A percentile compares a stretch with the other conserved stretches of the same genome.
phyloP scores from a whole-genome alignment of 2,329 filamentous ascomycete species.

The Fusarium mundagurra region DNA sequence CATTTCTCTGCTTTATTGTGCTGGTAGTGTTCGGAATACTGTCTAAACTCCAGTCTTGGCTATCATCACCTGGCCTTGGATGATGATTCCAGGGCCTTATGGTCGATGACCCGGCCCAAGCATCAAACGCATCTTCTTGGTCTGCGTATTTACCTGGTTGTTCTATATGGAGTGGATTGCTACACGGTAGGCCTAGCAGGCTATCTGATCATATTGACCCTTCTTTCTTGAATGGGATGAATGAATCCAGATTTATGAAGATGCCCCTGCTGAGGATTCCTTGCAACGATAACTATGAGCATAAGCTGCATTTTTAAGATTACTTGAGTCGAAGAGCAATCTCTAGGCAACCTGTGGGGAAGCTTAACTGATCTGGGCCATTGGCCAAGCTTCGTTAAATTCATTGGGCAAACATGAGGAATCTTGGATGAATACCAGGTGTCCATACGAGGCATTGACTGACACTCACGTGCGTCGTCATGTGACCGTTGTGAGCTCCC shows the following conservation, averaged over 20 bases:
- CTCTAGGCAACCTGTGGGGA: not conserved
- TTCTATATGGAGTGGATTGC: not conserved
- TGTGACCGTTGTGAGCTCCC: not conserved
- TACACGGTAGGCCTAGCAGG: not conserved
- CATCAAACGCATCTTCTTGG: not conserved
- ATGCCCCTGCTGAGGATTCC: not conserved
- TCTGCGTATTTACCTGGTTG: not conserved
- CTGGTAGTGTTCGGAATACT: not conserved
- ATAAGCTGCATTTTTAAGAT: not conserved
- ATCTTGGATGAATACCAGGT: not conserved
- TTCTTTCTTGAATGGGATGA: not conserved
- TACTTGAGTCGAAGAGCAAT: not conserved
- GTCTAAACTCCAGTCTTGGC: not conserved
- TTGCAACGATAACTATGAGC: not conserved
- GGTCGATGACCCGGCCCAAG: not conserved
- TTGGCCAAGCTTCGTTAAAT: not conserved
- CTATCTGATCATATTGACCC: not conserved
- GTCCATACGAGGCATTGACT: not conserved
- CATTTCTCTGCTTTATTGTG: not conserved
- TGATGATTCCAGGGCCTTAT: not conserved
- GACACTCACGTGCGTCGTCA: conserved; percentile 2
- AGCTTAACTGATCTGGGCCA: not conserved
- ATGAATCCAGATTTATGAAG: not conserved
- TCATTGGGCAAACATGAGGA: not conserved
- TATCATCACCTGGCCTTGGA: not conserved